phyloP scores from a whole-genome alignment of 768 basidiomycete species.

The Fomitopsis pulvina region DNA sequence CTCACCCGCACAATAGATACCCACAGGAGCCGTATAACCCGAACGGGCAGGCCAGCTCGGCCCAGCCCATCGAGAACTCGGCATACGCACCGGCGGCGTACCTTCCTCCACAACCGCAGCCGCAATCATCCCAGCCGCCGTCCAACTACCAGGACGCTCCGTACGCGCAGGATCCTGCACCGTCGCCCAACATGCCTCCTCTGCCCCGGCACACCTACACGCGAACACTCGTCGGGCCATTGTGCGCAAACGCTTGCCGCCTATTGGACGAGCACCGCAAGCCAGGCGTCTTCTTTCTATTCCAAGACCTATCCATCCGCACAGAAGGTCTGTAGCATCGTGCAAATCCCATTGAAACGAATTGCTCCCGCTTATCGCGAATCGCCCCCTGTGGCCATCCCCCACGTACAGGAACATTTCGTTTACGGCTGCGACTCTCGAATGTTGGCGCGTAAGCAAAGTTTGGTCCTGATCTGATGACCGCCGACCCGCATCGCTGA shows the following conservation, averaged over 20 bases:
- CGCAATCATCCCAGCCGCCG: slow-evolving; percentile 14
- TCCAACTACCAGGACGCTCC: slow-evolving; percentile 17
- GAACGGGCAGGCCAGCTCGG: slow-evolving; percentile 15
- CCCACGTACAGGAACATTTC: slow-evolving; percentile 60
- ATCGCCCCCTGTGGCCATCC: slow-evolving; percentile 11
- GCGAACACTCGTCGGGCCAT: slow-evolving; percentile 84
- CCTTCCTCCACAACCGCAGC: slow-evolving; percentile 28
- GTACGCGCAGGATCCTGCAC: slow-evolving; percentile 22
- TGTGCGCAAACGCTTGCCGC: slow-evolving; percentile 81
- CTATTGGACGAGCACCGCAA: slow-evolving; percentile 81
- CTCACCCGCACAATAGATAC: slow-evolving; percentile 12
- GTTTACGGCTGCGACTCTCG: slow-evolving; percentile 81
- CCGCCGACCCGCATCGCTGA: slow-evolving; percentile 7
- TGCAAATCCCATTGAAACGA: slow-evolving; percentile 11
- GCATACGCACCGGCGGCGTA: slow-evolving; percentile 26
- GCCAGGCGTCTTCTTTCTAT: slow-evolving; percentile 89
- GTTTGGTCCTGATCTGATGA: slow-evolving; percentile 4
- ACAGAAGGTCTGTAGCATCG: slow-evolving; percentile 63
- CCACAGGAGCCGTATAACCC: slow-evolving; percentile 16
- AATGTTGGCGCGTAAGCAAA: slow-evolving; percentile 83
- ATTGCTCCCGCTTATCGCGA: slow-evolving; percentile 8
- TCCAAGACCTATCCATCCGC: slow-evolving; percentile 89
- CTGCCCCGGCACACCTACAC: slow-evolving; percentile 70
- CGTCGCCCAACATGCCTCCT: slow-evolving; percentile 32
- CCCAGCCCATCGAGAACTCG: slow-evolving; percentile 26